Evolutionary conservation across 768 basidiomycete genomes (phyloP).

Genomic region (Hygrocybe coccinea): DNA sequence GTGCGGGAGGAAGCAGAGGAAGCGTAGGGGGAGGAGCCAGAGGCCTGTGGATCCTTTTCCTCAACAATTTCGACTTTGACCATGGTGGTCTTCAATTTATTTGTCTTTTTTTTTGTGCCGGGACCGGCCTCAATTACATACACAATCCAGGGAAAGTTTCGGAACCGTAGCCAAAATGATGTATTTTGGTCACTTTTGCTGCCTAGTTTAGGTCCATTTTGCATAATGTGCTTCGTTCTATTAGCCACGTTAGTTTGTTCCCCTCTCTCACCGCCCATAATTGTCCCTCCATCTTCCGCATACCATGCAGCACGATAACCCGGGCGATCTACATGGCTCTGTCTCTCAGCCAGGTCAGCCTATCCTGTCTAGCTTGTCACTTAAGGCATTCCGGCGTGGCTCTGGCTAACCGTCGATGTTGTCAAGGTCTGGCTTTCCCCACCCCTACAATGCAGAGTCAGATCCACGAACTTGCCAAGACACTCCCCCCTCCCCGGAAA

Average conservation of each 20-base stretch:
- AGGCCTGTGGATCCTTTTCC: constrained; percentile 56
- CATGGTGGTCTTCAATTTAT: constrained; percentile 45
- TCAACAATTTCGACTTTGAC: constrained; percentile 92
- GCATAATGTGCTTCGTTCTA: constrained; percentile 4
- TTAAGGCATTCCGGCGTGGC: neutral
- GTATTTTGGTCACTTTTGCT: constrained; percentile 10
- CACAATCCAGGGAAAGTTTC: constrained; percentile 9
- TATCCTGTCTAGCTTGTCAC: constrained; percentile 10
- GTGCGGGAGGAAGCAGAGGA: constrained; percentile 72
- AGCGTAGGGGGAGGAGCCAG: constrained; percentile 62
- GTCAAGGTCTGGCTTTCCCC: constrained; percentile 55
- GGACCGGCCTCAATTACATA: constrained; percentile 15
- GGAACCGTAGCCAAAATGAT: constrained; percentile 9
- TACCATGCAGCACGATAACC: constrained; percentile 29
- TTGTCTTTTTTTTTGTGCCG: constrained; percentile 1
- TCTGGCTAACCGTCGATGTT: constrained; percentile 7
- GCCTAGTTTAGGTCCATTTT: constrained; percentile 16
- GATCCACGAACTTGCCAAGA: constrained; percentile 76
- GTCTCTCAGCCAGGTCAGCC: constrained; percentile 35
- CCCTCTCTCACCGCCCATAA: constrained; percentile 17
- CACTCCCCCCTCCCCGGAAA: constrained; percentile 78
- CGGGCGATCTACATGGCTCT: constrained; percentile 24
- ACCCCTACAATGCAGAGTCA: constrained; percentile 71
- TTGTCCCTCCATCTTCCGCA: constrained; percentile 20
- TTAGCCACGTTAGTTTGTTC: constrained; percentile 15